Evolutionary conservation across 306 rosid genomes (phyloP), one percentile per base, ranked within the genome.

Genomic region (Malus fusca): DNA sequence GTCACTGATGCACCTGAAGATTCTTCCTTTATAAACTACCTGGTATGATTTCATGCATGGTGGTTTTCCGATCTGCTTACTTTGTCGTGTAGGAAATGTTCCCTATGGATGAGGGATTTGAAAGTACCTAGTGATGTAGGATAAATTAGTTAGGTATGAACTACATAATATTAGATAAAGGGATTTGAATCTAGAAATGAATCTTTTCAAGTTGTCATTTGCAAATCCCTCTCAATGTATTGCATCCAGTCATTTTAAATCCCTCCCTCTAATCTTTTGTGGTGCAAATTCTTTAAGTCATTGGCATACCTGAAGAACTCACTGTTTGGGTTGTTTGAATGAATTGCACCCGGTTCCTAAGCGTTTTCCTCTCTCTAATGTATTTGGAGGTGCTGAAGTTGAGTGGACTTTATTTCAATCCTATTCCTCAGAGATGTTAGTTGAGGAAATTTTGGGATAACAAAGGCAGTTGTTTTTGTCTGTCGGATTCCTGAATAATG

Each of bases 21-120:
- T 87, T 71, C 88, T 69, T 79, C 89, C 51, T 88, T 94, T 72
- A 74, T 82, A 52, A 90, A 86, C 80, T 84, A 83, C 77, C 84
- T 79, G 73, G 77, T 65, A 46, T 65, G 35, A 67, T 43, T 58
- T 26, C 21, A 11, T 31, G 19, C 51, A 46, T 55, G 15, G 65
- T 22, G 18, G 52, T 11, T 58, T 67, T 48, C 4, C 5, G 42
- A 44, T 33, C 26, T 42, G 48, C 46, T 40, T 35, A 46, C n/a
- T 35, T 43, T 18, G 23, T 78, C 30, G 7, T 33, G 23, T 71
- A 46, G 12, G 25, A 30, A 55, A 33, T 35, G 25, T 33, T 1
- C 55, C 21, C 55, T 15, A 17, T 48, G 55, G 55, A 48, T 48
- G 55, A 15, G 55, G 21, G 55, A 48, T 15, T 48, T 48, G 55